Evolutionary conservation across 2,329 filamentous ascomycete species (phyloP), one percentile per base, ranked within the genome.

Genomic region (Alternaria sp.): DNA sequence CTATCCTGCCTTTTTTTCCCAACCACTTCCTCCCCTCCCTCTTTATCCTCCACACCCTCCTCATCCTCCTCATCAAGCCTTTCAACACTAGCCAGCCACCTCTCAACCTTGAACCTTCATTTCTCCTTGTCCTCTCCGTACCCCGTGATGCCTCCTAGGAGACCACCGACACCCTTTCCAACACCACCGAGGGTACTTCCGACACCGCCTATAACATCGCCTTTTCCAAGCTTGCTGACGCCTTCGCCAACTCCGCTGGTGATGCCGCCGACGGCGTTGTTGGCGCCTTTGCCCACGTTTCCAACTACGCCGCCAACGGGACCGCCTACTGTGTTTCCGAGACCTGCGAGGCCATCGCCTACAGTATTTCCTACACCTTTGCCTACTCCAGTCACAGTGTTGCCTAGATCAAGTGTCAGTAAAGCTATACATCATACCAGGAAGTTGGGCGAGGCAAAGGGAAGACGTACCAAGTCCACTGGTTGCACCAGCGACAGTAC

Each of bases 161-260:
- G 58, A 1, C 77, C 77, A 3, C 75, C 74, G 44, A 79, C 71
- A 0, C 76, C 76, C 40, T 67, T 72, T 1, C 70, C 68, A 0
- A 81, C 79, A 24, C 80, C 80, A 13, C 79, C 79, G 17, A 80
- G 69, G 5, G 76, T 79, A 11, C 74, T 78, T 6, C 78, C 76
- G 6, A 81, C 61, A 2, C 79, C 79, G 2, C 80, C 80, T 24
- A 81, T 68, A 2, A 82, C 67, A 65, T 82, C 78, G 0, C 80
- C 80, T 45, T 77, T 78, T 0, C 80, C 79, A 2, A 82, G 51
- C 61, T 80, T 80, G 3, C 76, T 77, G 5, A 82, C 78, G 1
- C 80, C 79, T n/a, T 79, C 78, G 4, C 80, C 80, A 3, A 82
- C 48, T 3, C 80, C 80, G 4, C 76, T 71, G 2, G 78, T 79